Base-by-base conservation (phyloP, 1,284 basidiomycete species). In the Rhodotorula sp. region DNA sequence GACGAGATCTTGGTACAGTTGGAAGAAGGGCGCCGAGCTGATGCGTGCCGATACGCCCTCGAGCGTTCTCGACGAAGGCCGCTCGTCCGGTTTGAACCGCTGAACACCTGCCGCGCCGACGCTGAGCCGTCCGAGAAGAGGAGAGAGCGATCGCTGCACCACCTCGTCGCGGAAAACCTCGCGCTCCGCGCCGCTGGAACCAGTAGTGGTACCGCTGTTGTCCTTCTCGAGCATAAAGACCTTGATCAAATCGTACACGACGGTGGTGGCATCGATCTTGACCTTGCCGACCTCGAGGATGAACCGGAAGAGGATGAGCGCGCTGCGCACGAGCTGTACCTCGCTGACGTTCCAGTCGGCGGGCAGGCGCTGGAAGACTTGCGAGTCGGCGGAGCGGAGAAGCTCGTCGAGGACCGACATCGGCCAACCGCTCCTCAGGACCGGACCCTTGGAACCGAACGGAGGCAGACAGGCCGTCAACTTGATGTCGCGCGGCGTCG, bases 1-100 rank as follows among this genome's bases (percentile, higher is more conserved):
- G 63, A 97, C 84, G 76, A 97, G 90, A 81, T 97, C 94, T 43
- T 91, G 91, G 83, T 95, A 99, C 80, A 91, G 91, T 80, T 97
- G 93, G 84, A 90, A 97, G 84, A 97, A 97, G 15, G 72, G 72
- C 21, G 75, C 70, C 12, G 72, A 68, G 64, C 61, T 65, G 58
- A 74, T 64, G 20, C 21, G 51, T 26, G 65, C 39, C 5, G 67
- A 72, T 21, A 74, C 66, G 46, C 54, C 62, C n/a, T 74, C 73
- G 43, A 74, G 51, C 5, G 67, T 69, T 12, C n/a, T 39, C 20
- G 31, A 3, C 5, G 62, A 8, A 0, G 47, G 15, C 18, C 64
- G 64, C 16, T 6, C 20, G 34, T 69, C 68, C 18, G 52, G 16
- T 3, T 21, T 23, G 7, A 62, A 26, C 21, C 60, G 14, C 47